phyloP scores from a whole-genome alignment of 2,329 filamentous ascomycete genomes.

The Alternaria alternata region DNA sequence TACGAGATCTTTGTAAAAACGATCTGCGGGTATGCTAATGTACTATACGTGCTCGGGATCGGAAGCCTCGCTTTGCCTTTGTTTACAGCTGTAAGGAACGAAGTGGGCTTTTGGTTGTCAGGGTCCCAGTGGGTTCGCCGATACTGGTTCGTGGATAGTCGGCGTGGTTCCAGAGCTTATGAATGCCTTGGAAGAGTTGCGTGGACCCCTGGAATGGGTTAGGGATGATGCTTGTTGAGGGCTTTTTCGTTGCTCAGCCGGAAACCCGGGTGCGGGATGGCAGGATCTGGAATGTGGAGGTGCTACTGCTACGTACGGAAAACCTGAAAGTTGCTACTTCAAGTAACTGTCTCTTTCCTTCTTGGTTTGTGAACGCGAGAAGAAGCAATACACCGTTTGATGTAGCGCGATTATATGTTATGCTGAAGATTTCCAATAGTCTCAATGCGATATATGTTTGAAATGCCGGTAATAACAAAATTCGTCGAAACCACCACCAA shows the following conservation, averaged over 20 bases:
- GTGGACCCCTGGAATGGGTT: conserved; percentile 1
- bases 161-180: not conserved
- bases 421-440: not conserved
- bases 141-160: not conserved
- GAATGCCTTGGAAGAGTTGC: conserved; percentile 1
- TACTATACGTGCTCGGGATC: not conserved
- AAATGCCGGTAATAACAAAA: not conserved
- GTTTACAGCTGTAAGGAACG: not conserved
- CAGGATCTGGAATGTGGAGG: conserved; percentile 4
- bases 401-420: not conserved
- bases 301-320: not conserved
- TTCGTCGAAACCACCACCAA: not conserved
- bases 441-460: not conserved
- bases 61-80: not conserved
- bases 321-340: not conserved
- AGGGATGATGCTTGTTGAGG: conserved; percentile 10
- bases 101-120: not conserved
- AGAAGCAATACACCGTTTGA: not conserved
- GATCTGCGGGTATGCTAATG: not conserved
- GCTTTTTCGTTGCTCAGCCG: conserved; percentile 4
- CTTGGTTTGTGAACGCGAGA: not conserved
- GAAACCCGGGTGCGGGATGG: not conserved
- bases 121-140: not conserved
- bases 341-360: not conserved
- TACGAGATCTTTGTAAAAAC: not conserved